Base-by-base conservation (phyloP, 73 alveolate genomes). In the Tetrahymena thermophila region DNA sequence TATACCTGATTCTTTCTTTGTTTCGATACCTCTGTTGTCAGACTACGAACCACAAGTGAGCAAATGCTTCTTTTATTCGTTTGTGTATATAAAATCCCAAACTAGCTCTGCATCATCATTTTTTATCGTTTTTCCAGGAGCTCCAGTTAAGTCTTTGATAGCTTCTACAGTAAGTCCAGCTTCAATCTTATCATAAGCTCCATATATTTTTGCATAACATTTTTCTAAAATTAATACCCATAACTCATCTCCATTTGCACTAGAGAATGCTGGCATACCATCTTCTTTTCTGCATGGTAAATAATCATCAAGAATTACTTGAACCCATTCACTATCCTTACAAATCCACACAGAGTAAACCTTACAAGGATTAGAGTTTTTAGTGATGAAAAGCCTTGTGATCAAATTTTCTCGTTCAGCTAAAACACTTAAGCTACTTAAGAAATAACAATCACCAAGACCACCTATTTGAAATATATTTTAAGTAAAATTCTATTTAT, bases 361-460 rank as follows among this genome's bases (percentile, higher is more conserved):
- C 43, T 55, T 28, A 98, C 71, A 94, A 34, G 96, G 94, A 96
- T 98, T 98, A 42, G 96, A 96, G 93, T 97, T 98, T 85, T 97
- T 34, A 21, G 97, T 44, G 16, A 93, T 97, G 56, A 98, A 97
- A 10, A 98, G 96, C 38, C 96, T 94, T 94, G 93, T 96, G 17
- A 98, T 97, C 43, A 98, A 95, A 43, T 94, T 95, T 11, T 99
- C 99, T 85, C 96, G 94, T 96, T 98, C 99, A 34, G 99, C 99
- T 17, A 98, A 96, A 31, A 97, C 98, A 58, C 98, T 95, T 85
- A 98, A 96, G 25, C 98, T 94, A 10, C 98, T 96, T 56, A 98
- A 94, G 96, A 98, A 98, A 96, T 98, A 98, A 84, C 99, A 98
- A 95, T 98, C 99, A 35, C 99, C 99, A 31, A 98, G 96, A n/a